A percentile compares a stretch with the other conserved stretches of the same genome.
Conservation (phyloP, 2,329 filamentous ascomycete genomes). For the Epichloe festucae region DNA sequence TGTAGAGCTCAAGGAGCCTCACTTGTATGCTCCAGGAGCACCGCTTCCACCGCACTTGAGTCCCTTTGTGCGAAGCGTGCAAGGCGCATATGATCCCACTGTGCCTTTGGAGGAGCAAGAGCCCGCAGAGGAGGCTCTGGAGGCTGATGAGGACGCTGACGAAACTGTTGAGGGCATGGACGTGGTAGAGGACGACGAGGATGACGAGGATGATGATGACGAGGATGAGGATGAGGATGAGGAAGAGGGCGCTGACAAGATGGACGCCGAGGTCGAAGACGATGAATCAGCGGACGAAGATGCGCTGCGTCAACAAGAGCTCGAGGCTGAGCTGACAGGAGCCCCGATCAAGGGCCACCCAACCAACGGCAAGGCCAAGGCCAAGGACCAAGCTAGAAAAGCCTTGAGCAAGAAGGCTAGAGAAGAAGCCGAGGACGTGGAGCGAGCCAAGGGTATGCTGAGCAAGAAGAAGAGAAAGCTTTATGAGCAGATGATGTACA, state of each 20-base stretch:
- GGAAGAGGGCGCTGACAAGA: constrained; percentile 34
- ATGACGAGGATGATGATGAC: constrained; percentile 25
- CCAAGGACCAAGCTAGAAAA: constrained; percentile 58
- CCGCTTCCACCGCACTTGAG: constrained; percentile 88
- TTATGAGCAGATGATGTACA: constrained; percentile 94
- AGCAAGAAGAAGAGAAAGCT: constrained; percentile 95
- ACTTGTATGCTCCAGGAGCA: constrained; percentile 81
- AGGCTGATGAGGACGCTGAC: constrained; percentile 45
- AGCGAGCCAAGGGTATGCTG: constrained; percentile 96
- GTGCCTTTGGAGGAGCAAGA: constrained; percentile 77
- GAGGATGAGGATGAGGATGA: constrained; percentile 30
- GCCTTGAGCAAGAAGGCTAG: constrained; percentile 57
- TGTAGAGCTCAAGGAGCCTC: constrained; percentile 72
- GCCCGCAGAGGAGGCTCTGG: constrained; percentile 70
- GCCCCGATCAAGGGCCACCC: constrained; percentile 40
- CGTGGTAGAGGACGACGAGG: constrained; percentile 35
- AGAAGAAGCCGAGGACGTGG: constrained; percentile 74
- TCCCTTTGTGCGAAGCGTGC: constrained; percentile 81
- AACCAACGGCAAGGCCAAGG: constrained; percentile 38
- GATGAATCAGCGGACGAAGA: constrained; percentile 41
- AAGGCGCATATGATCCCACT: constrained; percentile 85
- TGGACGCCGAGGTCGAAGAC: constrained; percentile 28
- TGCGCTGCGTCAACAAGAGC: constrained; percentile 68
- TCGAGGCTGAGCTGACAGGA: constrained; percentile 84
- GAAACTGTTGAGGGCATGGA: constrained; percentile 59